A percentile compares a stretch with the other conserved stretches of the same genome.
These are phyloP conservation scores for Myxozyma vanderwaltii DNA, from an alignment of 805 yeast species.

Conservation along the genomic window DNA sequence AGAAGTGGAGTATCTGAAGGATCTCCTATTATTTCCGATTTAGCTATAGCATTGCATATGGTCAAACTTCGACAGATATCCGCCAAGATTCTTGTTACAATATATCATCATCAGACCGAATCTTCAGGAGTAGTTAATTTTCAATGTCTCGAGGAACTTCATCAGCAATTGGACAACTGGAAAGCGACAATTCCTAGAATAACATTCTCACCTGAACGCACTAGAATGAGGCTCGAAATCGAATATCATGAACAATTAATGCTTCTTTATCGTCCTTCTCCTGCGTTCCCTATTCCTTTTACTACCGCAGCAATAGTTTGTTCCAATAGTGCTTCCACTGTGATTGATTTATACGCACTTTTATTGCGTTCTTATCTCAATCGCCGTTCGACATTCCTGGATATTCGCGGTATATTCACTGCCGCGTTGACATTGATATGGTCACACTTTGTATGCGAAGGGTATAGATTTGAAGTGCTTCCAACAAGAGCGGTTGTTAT, in stretches of 20 bases:
- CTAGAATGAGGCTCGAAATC: conserved; percentile 23
- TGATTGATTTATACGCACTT: conserved; percentile 19
- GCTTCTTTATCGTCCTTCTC: conserved; percentile 29
- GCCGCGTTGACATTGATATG: conserved; percentile 29
- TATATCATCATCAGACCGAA: too few relatives aligned
- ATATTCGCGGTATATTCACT: conserved; percentile 16
- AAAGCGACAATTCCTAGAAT: conserved; percentile 12
- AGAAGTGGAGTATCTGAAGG: neutral
- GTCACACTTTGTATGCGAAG: conserved; percentile 17
- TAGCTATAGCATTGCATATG: conserved; percentile 26
- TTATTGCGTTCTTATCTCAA: neutral
- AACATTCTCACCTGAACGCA: conserved; percentile 22
- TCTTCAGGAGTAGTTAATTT: too few relatives aligned
- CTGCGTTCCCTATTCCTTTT: conserved; percentile 17
- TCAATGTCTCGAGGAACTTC: conserved; percentile 21
- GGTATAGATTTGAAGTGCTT: neutral
- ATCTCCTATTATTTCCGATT: conserved; percentile 10
- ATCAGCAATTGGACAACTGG: conserved; percentile 18
- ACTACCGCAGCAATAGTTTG: conserved; percentile 19
- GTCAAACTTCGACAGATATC: conserved; percentile 23
- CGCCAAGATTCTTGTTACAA: conserved; percentile 9
- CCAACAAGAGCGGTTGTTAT: conserved; percentile 8
- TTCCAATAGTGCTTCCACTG: conserved; percentile 15
- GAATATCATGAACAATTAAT: conserved; percentile 29
- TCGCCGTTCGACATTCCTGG: conserved; percentile 14